Evolutionary conservation across 441 rosid species (phyloP).

Genomic region (Eutrema salsugineum): DNA sequence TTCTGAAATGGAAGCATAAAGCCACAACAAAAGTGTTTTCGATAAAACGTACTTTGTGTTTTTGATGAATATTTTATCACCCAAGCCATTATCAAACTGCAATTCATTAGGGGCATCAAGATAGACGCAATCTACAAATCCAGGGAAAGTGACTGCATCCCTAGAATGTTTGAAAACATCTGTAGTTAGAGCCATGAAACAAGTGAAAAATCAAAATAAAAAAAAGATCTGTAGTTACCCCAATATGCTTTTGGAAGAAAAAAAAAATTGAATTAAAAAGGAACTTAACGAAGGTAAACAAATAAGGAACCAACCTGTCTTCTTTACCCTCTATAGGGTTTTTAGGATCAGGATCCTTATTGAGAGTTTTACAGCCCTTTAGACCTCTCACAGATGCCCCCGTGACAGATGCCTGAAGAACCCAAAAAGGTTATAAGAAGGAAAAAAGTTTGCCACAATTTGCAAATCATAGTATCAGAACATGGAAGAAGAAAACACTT

Average conservation of each 20-base stretch:
- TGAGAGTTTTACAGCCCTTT: constrained; percentile 87
- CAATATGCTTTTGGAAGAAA: neutral
- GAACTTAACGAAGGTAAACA: neutral
- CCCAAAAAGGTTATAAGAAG: constrained; percentile 11
- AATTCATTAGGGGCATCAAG: constrained; percentile 63
- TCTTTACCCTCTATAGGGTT: constrained; percentile 78
- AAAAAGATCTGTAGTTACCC: neutral
- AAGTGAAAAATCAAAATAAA: neutral
- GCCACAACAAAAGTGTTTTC: constrained; percentile 8
- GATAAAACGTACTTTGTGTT: constrained; percentile 55
- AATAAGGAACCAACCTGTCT: constrained; percentile 59
- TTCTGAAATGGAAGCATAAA: neutral
- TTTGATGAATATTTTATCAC: constrained; percentile 57
- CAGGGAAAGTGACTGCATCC: constrained; percentile 78
- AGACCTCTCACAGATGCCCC: constrained; percentile 77
- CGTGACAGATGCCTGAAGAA: constrained; percentile 71
- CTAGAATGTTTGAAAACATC: constrained; percentile 40
- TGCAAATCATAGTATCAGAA: constrained; percentile 15
- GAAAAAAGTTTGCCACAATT: neutral
- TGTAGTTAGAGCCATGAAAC: constrained; percentile 20
- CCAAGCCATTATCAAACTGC: constrained; percentile 84
- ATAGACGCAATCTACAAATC: constrained; percentile 88
- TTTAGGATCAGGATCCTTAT: constrained; percentile 88
- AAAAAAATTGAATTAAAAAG: neutral
- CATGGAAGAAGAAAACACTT: neutral